Conservation (phyloP, 805 yeast genomes). For the Metschnikowia kofuensis region DNA sequence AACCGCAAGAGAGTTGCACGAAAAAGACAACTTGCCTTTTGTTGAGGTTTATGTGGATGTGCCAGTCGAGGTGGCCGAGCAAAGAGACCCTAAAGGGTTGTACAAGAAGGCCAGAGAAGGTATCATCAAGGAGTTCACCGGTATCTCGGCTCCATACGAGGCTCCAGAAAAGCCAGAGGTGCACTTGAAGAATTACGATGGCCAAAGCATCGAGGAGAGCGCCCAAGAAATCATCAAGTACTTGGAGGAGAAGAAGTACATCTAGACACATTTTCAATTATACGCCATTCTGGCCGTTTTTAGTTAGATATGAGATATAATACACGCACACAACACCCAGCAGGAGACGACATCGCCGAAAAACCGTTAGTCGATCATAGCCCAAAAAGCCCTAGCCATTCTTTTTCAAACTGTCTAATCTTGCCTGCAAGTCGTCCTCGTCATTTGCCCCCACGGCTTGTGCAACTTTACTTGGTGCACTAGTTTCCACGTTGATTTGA, state of each 20-base stretch:
- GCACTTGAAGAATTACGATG: conserved; percentile 66
- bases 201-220: conserved; percentile 73
- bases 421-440: conserved; percentile 86
- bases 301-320: no score
- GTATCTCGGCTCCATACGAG: conserved; percentile 94
- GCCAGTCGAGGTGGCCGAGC: conserved; percentile 90
- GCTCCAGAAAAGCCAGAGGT: conserved; percentile 85
- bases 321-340: background rate
- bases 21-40: conserved; percentile 71
- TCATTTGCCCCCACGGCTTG: conserved; percentile 53
- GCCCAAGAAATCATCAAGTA: conserved; percentile 71
- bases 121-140: conserved; percentile 89
- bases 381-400: no score
- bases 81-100: conserved; percentile 95
- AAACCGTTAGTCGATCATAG: no score
- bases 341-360: no score
- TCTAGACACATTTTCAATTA: conserved; percentile 9
- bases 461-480: conserved; percentile 38
- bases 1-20: conserved; percentile 82
- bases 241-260: conserved; percentile 49
- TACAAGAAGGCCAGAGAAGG: conserved; percentile 98
- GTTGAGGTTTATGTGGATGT: conserved; percentile 91
- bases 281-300: no score
- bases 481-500: conserved; percentile 26
- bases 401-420: conserved; percentile 74